phyloP scores from a whole-genome alignment of 108 stramenopile genomes.

The Aurantiochytrium sp. region DNA sequence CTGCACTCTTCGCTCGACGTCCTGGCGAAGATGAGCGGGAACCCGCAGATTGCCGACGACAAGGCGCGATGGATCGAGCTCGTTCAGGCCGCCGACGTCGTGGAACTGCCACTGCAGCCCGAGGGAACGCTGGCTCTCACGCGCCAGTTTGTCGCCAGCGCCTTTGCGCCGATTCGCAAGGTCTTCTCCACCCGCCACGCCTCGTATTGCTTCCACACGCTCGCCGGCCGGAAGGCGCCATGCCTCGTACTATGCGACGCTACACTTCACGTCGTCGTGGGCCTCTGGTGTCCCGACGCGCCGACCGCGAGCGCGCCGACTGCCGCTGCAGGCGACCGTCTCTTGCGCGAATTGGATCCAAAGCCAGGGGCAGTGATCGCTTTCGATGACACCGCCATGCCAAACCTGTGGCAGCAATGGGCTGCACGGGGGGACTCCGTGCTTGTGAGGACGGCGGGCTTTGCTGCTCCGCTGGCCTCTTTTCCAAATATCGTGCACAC shows the following conservation, averaged over 20 bases:
- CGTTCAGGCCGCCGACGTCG: neutral
- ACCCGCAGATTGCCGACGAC: neutral
- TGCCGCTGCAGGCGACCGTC: neutral
- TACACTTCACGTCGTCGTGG: neutral
- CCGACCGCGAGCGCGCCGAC: no score
- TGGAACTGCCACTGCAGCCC: neutral
- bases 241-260: neutral
- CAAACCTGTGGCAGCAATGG: neutral
- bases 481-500: no score
- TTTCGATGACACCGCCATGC: neutral
- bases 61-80: neutral
- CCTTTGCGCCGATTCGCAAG: neutral
- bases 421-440: neutral
- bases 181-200: neutral
- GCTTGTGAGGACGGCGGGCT: no score
- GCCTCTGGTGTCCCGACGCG: no score
- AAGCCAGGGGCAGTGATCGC: neutral
- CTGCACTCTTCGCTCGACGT: neutral
- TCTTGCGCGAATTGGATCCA: neutral
- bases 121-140: neutral
- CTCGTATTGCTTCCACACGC: neutral
- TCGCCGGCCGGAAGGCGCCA: no score
- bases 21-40: neutral
- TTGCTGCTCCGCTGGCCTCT: no score
- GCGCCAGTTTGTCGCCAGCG: neutral